These are phyloP conservation scores for Exophiala bonariae DNA, from an alignment of 2,329 filamentous ascomycete genomes.

Conservation along the genomic window DNA sequence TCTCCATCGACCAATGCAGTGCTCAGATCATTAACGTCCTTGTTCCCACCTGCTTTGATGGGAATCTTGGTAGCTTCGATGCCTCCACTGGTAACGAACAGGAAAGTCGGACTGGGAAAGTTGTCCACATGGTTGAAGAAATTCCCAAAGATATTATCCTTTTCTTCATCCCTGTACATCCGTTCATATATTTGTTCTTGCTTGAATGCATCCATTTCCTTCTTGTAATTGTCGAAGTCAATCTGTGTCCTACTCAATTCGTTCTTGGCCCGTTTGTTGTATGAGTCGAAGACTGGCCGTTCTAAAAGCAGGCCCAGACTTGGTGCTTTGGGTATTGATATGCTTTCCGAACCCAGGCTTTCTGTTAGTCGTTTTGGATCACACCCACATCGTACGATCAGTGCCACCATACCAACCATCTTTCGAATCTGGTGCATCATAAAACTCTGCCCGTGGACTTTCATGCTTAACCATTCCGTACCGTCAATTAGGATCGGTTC, in stretches of 20 bases:
- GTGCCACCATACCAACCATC: slow-evolving; percentile 91
- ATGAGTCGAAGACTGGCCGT: slow-evolving; percentile 84
- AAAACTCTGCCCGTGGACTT: slow-evolving; percentile 96
- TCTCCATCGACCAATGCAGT: slow-evolving; percentile 6
- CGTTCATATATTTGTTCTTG: slow-evolving; percentile 86
- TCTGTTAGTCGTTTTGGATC: slow-evolving; percentile 69
- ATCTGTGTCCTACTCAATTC: slow-evolving; percentile 68
- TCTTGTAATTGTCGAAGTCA: slow-evolving; percentile 75
- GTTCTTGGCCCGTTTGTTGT: slow-evolving; percentile 71
- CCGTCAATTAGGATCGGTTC: slow-evolving; percentile 81
- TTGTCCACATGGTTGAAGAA: slow-evolving; percentile 81
- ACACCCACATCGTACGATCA: slow-evolving; percentile 83
- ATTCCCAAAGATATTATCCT: slow-evolving; percentile 77
- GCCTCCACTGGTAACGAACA: slow-evolving; percentile 72
- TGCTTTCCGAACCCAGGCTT: slow-evolving; percentile 69
- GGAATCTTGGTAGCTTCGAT: slow-evolving; percentile 57
- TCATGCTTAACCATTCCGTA: slow-evolving; percentile 92
- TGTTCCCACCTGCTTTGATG: slow-evolving; percentile 8
- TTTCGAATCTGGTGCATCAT: slow-evolving; percentile 99
- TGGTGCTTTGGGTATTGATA: slow-evolving; percentile 92
- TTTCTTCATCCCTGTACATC: slow-evolving; percentile 87
- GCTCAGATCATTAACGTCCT: slow-evolving; percentile 1
- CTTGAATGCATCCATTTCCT: slow-evolving; percentile 85
- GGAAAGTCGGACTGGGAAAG: slow-evolving; percentile 69
- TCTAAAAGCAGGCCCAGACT: slow-evolving; percentile 86